Percentiles rank a stretch among this genome's conserved stretches.
phyloP scores from a whole-genome alignment of 108 stramenopile species.

The Aurantiochytrium sp. region DNA sequence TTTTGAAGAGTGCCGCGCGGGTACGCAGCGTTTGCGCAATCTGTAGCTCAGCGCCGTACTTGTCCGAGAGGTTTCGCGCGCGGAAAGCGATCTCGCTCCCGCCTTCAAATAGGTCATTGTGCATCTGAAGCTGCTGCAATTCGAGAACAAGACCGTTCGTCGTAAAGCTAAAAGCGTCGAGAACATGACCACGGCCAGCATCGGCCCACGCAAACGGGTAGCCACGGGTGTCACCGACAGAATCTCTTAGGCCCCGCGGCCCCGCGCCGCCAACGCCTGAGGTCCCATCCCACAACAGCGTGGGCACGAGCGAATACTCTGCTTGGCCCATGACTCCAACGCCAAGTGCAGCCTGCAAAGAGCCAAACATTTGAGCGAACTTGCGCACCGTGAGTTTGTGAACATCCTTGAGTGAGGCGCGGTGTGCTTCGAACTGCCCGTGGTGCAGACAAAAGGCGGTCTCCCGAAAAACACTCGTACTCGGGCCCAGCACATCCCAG shows the following conservation, averaged over 20 bases:
- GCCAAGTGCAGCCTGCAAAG: background rate
- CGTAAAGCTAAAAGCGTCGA: background rate
- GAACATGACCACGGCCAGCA: background rate
- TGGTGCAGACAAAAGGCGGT: background rate
- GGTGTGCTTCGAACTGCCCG: background rate
- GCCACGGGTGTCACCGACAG: background rate
- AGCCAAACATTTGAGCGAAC: background rate
- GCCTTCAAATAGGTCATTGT: background rate
- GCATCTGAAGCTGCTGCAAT: background rate
- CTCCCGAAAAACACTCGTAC: background rate
- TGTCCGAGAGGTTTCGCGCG: background rate
- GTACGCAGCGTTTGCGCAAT: background rate
- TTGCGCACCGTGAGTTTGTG: background rate
- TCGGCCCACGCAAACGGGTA: conserved; percentile 9
- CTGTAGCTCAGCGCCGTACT: background rate
- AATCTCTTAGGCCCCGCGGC: background rate
- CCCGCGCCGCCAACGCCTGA: background rate
- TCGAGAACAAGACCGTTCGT: background rate
- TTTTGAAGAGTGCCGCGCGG: background rate
- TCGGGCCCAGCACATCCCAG: background rate
- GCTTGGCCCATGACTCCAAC: background rate
- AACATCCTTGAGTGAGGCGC: background rate
- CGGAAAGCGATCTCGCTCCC: background rate
- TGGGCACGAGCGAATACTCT: background rate
- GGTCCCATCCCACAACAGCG: background rate